Evolutionary conservation across 768 basidiomycete genomes (phyloP).

Genomic region (Termitomyces heimii): DNA sequence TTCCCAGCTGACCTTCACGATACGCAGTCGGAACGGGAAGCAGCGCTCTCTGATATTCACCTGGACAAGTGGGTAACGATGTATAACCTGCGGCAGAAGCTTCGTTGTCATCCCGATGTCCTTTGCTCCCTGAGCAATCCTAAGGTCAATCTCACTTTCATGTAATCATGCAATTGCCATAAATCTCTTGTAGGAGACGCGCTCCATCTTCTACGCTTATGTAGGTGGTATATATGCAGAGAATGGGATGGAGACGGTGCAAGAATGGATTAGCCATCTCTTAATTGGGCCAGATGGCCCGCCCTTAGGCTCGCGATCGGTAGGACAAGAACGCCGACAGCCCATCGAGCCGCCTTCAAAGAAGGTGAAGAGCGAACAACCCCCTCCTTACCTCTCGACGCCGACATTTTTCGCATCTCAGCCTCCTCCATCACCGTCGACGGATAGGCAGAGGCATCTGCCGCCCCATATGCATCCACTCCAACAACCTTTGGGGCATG

Average conservation of each 20-base stretch:
- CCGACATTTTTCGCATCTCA: conserved; percentile 29
- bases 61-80: conserved; percentile 41
- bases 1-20: background rate
- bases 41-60: conserved; percentile 34
- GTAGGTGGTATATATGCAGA: conserved; percentile 58
- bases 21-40: conserved; percentile 23
- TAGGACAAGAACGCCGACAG: conserved; percentile 6
- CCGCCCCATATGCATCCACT: conserved; percentile 16
- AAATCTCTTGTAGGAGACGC: conserved; percentile 39
- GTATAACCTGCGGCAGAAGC: conserved; percentile 42
- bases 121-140: conserved; percentile 26
- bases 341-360: conserved; percentile 30
- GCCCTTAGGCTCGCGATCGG: conserved; percentile 3
- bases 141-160: conserved; percentile 28
- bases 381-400: conserved; percentile 17
- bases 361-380: conserved; percentile 33
- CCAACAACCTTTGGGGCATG: conserved; percentile 5
- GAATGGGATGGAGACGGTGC: conserved; percentile 43
- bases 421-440: conserved; percentile 22
- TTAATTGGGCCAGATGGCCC: conserved; percentile 16
- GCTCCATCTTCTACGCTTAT: conserved; percentile 58
- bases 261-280: conserved; percentile 50
- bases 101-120: conserved; percentile 40
- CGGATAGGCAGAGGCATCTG: conserved; percentile 10
- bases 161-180: conserved; percentile 3